Percentiles rank a stretch among this genome's conserved stretches.
phyloP scores from a whole-genome alignment of 139 green algal genomes.

The Ostreobium quekettii region DNA sequence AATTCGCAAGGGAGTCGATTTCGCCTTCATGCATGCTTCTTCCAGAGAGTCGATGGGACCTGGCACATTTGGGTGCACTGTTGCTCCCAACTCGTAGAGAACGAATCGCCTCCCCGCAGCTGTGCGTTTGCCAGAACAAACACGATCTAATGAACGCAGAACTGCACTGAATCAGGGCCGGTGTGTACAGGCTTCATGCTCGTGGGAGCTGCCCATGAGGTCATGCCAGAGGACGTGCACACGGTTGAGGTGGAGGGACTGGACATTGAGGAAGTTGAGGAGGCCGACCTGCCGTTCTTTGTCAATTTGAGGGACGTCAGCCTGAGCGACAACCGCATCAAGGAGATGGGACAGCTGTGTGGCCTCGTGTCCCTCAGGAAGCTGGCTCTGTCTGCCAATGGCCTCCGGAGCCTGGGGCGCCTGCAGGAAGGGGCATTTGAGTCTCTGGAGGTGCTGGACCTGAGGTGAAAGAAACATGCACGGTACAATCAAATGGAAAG shows the following conservation, averaged over 20 bases:
- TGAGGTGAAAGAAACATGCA: background rate
- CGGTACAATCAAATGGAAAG: background rate
- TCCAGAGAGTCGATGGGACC: too few species aligned
- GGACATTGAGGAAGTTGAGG: background rate
- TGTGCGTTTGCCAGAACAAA: too few species aligned
- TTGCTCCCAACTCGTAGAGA: too few species aligned
- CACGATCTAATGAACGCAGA: too few species aligned
- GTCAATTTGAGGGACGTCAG: background rate
- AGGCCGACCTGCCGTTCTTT: background rate
- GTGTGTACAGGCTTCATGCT: slow-evolving; percentile 7
- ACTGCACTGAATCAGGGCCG: too few species aligned
- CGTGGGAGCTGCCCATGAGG: background rate
- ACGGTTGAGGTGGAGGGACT: background rate
- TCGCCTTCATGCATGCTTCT: too few species aligned
- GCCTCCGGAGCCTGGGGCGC: background rate
- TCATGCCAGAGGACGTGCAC: background rate
- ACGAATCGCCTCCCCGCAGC: too few species aligned
- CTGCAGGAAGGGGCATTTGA: background rate
- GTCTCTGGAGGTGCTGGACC: background rate
- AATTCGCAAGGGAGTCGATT: too few species aligned
- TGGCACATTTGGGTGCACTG: too few species aligned
- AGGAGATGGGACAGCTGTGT: background rate
- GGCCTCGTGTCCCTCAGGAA: background rate
- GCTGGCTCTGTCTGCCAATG: background rate
- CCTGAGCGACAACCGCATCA: background rate